Base-by-base conservation (phyloP, 352 stramenopile genomes). In the Pythium pectinolyticum region DNA sequence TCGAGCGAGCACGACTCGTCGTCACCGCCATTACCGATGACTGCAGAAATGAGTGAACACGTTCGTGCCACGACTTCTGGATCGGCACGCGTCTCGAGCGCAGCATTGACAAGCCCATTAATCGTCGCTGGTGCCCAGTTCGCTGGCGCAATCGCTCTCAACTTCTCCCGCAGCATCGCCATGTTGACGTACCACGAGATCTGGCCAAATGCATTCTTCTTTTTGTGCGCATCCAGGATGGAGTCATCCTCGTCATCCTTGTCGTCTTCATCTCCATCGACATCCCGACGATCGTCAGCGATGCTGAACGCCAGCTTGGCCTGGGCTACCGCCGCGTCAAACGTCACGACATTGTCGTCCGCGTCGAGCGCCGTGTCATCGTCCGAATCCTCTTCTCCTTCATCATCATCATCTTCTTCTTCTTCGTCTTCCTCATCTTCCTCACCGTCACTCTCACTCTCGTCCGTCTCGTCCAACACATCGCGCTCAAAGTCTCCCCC, bases 121-220 rank as follows among this genome's bases (percentile, higher is more conserved):
- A 63, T 15, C 2, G 37, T 37, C 0, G 49, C 27, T 5, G 20
- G 20, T 5, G n/a, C 34, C 50, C 52, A 63, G 22, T 61, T 40
- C 11, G 5, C 24, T 0, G 34, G 17, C 2, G 45, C 7, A 14
- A 63, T 27, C 12, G 37, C 45, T 9, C 25, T 30, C 1, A 66
- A 31, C 20, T 54, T n/a, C 6, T 61, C 46, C 7, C 41, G 62
- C 27, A 66, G 22, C 1, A 30, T 19, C 8, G 47, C 15, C 41
- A 70, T 48, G 3, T 20, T 41, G 1, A 63, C 43, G 35, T 56
- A 72, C 58, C 65, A 68, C 41, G 45, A 20, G 41, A 68, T 57
- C 37, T 68, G 58, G 20, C 52, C 53, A 30, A 51, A 68, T n/a
- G 65, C 20, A 4, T 67, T 27, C 32, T 50, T 28, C 35, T 50